These are phyloP conservation scores for Pilasporangium apinafurcum DNA, from an alignment of 352 stramenopile genomes.

Conservation along the genomic window DNA sequence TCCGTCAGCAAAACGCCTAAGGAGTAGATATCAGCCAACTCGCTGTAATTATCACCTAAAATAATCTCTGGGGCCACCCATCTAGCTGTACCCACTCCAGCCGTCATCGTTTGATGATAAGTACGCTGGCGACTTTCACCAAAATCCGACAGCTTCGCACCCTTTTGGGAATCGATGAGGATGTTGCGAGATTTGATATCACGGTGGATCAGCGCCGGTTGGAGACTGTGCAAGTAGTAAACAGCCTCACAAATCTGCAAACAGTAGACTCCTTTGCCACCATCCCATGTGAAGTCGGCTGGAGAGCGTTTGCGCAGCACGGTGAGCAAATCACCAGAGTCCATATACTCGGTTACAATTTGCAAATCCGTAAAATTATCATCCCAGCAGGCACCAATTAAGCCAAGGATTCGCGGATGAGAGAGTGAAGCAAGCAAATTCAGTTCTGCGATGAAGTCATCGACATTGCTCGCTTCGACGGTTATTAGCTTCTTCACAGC, in stretches of 20 bases:
- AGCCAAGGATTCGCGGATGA: conserved; percentile 66
- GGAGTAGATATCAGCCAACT: conserved; percentile 70
- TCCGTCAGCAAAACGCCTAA: conserved; percentile 65
- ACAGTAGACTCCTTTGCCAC: conserved; percentile 64
- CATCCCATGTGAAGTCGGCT: conserved; percentile 45
- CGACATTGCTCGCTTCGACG: conserved; percentile 42
- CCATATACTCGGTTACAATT: conserved; percentile 82
- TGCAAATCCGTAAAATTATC: conserved; percentile 59
- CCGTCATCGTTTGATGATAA: conserved; percentile 70
- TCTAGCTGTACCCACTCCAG: conserved; percentile 59
- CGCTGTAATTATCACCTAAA: conserved; percentile 67
- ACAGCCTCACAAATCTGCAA: conserved; percentile 79
- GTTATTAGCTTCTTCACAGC: conserved; percentile 79
- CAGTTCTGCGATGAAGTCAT: conserved; percentile 73
- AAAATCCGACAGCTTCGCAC: conserved; percentile 72
- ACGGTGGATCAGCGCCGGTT: conserved; percentile 87
- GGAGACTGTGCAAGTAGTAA: conserved; percentile 83
- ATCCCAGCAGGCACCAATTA: conserved; percentile 72
- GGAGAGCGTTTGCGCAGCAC: conserved; percentile 41
- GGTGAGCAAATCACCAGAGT: conserved; percentile 57
- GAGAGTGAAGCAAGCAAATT: conserved; percentile 72
- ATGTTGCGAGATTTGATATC: conserved; percentile 92
- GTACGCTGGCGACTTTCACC: conserved; percentile 72
- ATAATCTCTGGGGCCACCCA: conserved; percentile 80
- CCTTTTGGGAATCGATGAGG: conserved; percentile 70